Conservation (phyloP, 371 early-diverging fungal species). For the Synchytrium microbalum region DNA sequence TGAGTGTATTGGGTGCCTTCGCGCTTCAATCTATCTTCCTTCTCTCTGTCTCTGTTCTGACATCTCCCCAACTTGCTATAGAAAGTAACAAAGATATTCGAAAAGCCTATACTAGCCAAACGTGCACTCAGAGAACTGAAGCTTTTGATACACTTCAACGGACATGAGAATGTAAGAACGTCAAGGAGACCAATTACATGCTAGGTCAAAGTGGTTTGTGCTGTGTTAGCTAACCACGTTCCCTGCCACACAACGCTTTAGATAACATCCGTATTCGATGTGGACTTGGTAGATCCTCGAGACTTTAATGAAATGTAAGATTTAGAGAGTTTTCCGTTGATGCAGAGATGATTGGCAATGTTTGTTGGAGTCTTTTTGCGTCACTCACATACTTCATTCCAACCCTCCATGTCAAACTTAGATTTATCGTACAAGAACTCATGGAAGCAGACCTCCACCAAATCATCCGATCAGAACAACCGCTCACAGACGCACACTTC, state of each 20-base stretch:
- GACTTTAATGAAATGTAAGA: conserved; percentile 80
- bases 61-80: too few species aligned
- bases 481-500: conserved; percentile 85
- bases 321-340: background rate
- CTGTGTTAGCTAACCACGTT: too few species aligned
- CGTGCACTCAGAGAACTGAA: conserved; percentile 32
- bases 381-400: background rate
- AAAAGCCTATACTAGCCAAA: conserved; percentile 29
- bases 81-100: conserved; percentile 28
- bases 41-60: background rate
- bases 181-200: conserved; percentile 4
- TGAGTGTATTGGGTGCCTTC: too few species aligned
- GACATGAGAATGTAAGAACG: conserved; percentile 33
- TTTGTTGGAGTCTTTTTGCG: background rate
- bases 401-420: conserved; percentile 7
- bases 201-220: background rate
- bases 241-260: conserved; percentile 22
- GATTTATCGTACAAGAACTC: conserved; percentile 77
- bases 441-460: conserved; percentile 96
- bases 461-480: conserved; percentile 86
- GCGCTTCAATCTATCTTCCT: too few species aligned
- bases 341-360: conserved; percentile 11
- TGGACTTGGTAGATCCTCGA: conserved; percentile 63
- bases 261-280: conserved; percentile 84
- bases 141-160: conserved; percentile 27